Base-by-base conservation (phyloP, 2,329 filamentous ascomycete genomes). In the Cladosporium oxysporum region DNA sequence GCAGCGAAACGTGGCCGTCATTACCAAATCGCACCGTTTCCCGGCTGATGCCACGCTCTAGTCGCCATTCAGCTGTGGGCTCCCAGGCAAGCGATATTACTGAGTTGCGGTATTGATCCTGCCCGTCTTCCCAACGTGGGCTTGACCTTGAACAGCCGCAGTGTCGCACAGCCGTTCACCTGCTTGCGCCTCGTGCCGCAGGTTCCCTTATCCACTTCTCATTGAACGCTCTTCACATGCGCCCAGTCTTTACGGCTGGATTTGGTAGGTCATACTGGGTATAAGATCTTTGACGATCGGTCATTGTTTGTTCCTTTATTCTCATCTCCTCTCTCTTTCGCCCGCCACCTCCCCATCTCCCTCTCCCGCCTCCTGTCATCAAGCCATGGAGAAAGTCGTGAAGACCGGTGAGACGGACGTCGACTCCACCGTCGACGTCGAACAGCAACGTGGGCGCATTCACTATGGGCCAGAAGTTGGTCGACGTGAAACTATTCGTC, bases 401-500 rank as follows among this genome's bases (percentile, higher is more conserved):
- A 47, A 63, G 31, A 55, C 35, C 21, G 50, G 37, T 31, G 61
- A 63, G 50, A 44, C 35, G 33, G 61, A 63, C 28, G 50, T 63
- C 61, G 61, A 63, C 35, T 57, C 61, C 16, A 53, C 50, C 26
- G 49, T 63, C 49, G 64, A 66, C 58, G 26, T 66, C 58, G 64
- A 66, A 35, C 58, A 58, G n/a, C 58, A 62, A 28, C 64, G 47
- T 7, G 47, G 49, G 16, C 62, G 62, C 55, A 65, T 65, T 33
- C 55, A 52, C 18, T 77, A 75, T 68, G 74, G 71, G 31, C 71
- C 78, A 21, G 76, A 80, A 66, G 75, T 78, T 63, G 75, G 77
- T 35, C 70, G 71, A 31, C 73, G 70, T 62, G 69, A 70, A 66
- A 72, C 69, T 10, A 69, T 71, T 52, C 70, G 71, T 18, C 69